Evolutionary conservation across 805 yeast genomes (phyloP).

Genomic region (Zygoascus flipseniorum): DNA sequence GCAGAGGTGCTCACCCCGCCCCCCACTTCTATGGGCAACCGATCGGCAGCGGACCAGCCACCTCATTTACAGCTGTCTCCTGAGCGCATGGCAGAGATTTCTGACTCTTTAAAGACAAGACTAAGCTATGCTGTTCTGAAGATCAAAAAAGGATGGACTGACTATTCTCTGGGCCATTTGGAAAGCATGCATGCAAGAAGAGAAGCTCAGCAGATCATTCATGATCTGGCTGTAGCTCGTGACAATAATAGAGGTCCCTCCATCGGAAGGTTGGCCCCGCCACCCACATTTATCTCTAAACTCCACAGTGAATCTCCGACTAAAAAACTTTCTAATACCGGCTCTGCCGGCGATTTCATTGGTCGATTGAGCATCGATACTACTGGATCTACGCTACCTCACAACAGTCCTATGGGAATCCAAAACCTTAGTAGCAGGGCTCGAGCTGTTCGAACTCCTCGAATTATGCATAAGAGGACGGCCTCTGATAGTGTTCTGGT

Average conservation of each 20-base stretch:
- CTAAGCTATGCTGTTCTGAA: conserved; percentile 13
- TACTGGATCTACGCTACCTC: not conserved
- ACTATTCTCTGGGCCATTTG: conserved; percentile 9
- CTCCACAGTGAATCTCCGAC: not conserved
- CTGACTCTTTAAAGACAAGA: conserved; percentile 9
- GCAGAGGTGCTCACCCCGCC: not conserved
- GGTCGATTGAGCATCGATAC: not conserved
- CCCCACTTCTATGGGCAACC: not conserved
- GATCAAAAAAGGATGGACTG: conserved; percentile 14
- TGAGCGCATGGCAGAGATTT: not conserved
- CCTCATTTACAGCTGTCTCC: not conserved
- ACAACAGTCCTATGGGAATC: not conserved
- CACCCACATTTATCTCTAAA: not conserved
- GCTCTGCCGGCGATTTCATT: not conserved
- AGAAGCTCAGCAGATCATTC: conserved; percentile 2
- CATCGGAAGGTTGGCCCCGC: not conserved
- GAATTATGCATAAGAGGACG: not conserved
- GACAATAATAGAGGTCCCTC: not conserved
- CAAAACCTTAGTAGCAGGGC: not conserved
- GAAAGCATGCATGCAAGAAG: conserved; percentile 3
- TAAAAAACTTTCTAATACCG: not conserved
- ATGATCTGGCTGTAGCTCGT: conserved; percentile 1
- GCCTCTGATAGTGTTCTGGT: conserved; percentile 1
- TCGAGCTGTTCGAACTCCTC: not conserved
- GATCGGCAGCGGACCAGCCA: not conserved